Base-by-base conservation (phyloP, 2,329 filamentous ascomycete genomes). In the Helotiales sp. region DNA sequence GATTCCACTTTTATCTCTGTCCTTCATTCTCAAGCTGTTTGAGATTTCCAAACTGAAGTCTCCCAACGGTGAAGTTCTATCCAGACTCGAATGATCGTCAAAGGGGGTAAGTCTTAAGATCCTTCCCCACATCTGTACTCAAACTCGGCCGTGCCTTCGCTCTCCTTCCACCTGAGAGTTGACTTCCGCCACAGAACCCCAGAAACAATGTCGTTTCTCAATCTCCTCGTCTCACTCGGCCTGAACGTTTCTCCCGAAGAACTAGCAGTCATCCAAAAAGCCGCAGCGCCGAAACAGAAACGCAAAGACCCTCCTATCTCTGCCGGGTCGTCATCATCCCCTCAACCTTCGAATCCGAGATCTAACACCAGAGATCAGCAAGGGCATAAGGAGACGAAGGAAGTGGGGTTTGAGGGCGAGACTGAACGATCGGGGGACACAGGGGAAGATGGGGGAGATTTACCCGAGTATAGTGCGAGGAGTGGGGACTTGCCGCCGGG, bases 181-280 rank as follows among this genome's bases (percentile, higher is more conserved):
- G 15, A 22, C 28, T 17, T 50, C 11, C 17, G 47, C 34, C 11
- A 13, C 17, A n/a, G 24, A 8, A 17, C 8, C 15, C 13, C 11
- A 11, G 24, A 50, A 24, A n/a, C 20, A 22, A 61, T 61, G 59
- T 61, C 59, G 5, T 20, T 61, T 3, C 22, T 61, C 59, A 50
- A 49, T 15, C 26, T 61, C 59, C 17, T 61, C 28, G 40, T 34
- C 45, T 49, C 59, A 6, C 3, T 26, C 7, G 43, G 28, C 5
- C 28, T 61, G 3, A 22, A 26, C n/a, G 15, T 61, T 3, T 50
- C 59, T 22, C 43, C 40, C n/a, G 17, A 49, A 10, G 59, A 61
- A 45, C 43, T 61, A 8, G 22, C 59, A 3, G 59, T 13, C 2
- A 4, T 45, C 11, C 26, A 50, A 20, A 61, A 50, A 30, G 59